Conservation (phyloP, 352 stramenopile genomes). For the Elongisporangium prolatum region DNA sequence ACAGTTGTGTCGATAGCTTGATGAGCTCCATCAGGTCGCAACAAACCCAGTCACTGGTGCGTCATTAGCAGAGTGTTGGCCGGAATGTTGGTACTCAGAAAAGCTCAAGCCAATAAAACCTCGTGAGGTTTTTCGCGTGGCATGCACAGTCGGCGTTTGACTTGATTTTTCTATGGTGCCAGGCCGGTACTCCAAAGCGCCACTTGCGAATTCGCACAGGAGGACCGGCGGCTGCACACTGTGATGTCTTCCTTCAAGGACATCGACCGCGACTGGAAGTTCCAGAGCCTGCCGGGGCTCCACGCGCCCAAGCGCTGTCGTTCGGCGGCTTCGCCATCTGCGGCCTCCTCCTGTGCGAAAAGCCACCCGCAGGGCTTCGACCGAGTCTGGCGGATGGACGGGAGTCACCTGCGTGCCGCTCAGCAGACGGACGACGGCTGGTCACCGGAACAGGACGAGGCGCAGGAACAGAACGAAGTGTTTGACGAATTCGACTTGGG, state of each 20-base stretch:
- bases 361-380: neutral
- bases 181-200: neutral
- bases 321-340: neutral
- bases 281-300: neutral
- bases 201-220: neutral
- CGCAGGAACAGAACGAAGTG: neutral
- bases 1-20: neutral
- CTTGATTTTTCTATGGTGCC: neutral
- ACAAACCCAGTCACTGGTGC: neutral
- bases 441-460: neutral
- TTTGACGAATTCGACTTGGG: neutral
- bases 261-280: neutral
- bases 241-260: neutral
- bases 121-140: neutral
- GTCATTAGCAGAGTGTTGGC: neutral
- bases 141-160: neutral
- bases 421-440: neutral
- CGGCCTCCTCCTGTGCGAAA: neutral
- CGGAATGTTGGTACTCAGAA: neutral
- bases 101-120: neutral
- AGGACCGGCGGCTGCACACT: neutral
- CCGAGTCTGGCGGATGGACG: neutral
- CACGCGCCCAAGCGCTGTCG: neutral
- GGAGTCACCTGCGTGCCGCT: neutral
- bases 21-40: neutral